Evolutionary conservation across 2,329 filamentous ascomycete genomes (phyloP).

Genomic region (Talaromyces islandicus): DNA sequence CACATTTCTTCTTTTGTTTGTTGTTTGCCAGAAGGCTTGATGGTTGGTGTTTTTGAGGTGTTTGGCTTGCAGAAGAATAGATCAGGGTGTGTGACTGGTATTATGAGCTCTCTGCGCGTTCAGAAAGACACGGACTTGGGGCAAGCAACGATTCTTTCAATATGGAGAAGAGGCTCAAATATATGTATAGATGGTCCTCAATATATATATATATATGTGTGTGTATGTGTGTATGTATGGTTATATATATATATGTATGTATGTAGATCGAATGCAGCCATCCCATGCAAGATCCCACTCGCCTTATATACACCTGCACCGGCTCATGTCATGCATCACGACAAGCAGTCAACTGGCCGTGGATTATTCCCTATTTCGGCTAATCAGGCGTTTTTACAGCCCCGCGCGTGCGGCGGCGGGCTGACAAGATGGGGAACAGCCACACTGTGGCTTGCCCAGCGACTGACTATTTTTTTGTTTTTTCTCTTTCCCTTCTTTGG

Average conservation of each 20-base stretch:
- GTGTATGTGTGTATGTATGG: neutral
- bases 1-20: conserved; percentile 2
- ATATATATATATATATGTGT: neutral
- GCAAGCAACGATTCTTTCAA: neutral
- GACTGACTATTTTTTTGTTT: no score
- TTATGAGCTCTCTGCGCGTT: neutral
- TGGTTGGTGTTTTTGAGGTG: neutral
- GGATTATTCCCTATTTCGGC: neutral
- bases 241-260: neutral
- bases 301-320: neutral
- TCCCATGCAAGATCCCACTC: neutral
- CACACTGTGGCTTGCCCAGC: neutral
- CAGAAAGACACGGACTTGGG: neutral
- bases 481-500: no score
- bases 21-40: neutral
- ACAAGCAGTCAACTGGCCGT: neutral
- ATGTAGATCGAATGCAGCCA: neutral
- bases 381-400: neutral
- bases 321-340: neutral
- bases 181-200: neutral
- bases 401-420: neutral
- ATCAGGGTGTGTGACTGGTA: neutral
- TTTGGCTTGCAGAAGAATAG: neutral
- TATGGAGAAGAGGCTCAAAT: neutral
- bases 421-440: neutral